Percentiles rank a stretch among this genome's conserved stretches.
phyloP scores from a whole-genome alignment of 441 rosid species.

The Arabidopsis lyrata region DNA sequence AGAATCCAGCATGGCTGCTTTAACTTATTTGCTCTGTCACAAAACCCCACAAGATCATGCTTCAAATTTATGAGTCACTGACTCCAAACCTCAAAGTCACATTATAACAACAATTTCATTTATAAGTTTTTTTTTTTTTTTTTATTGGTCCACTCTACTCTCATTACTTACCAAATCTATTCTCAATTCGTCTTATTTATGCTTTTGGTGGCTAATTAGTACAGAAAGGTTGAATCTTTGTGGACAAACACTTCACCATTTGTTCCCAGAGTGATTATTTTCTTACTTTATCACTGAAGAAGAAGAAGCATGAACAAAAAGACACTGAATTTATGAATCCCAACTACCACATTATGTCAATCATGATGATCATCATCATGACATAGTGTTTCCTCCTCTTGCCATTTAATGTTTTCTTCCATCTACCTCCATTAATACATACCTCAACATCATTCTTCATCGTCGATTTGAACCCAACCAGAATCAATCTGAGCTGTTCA shows the following conservation, averaged over 20 bases:
- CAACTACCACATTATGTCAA: constrained; percentile 45
- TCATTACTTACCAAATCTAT: constrained; percentile 29
- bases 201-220: constrained; percentile 30
- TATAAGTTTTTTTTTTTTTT: not conserved
- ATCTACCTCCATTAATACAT: constrained; percentile 37
- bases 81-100: constrained; percentile 33
- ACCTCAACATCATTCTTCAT: constrained; percentile 32
- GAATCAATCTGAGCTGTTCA: constrained; percentile 33
- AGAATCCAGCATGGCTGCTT: constrained; percentile 36
- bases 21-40: constrained; percentile 31
- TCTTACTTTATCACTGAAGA: constrained; percentile 16
- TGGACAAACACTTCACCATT: constrained; percentile 9
- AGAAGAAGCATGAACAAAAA: constrained; percentile 29
- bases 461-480: constrained; percentile 16
- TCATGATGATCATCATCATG: constrained; percentile 35
- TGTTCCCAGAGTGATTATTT: constrained; percentile 35
- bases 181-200: constrained; percentile 18
- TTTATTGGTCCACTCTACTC: constrained; percentile 18
- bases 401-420: constrained; percentile 38
- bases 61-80: constrained; percentile 35
- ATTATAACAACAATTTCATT: constrained; percentile 32
- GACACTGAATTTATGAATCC: constrained; percentile 24
- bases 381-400: constrained; percentile 27
- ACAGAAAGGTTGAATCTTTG: constrained; percentile 25
- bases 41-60: constrained; percentile 38